Evolutionary conservation across 2,329 filamentous ascomycete species (phyloP), one percentile per base, ranked within the genome.

Genomic region (Rutstroemia sp.): DNA sequence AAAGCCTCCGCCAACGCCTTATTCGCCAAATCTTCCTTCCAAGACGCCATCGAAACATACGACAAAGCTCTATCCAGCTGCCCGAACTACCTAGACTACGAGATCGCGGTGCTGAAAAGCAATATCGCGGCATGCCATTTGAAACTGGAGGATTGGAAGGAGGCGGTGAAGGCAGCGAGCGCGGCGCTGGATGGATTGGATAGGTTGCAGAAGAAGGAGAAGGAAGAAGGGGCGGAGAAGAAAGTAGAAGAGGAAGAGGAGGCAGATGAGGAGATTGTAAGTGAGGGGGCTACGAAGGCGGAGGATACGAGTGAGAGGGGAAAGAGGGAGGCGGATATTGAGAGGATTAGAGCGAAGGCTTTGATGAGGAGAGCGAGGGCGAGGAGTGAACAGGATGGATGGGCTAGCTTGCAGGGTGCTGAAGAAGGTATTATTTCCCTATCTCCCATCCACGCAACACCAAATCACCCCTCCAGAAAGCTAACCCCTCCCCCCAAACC

Each of bases 61-160:
- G 86, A 91, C 66, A 82, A 87, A 62, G 92, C 94, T 21, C 77
- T 95, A 3, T 78, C 83, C 12, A 80, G 84, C 7, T 92, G 89
- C 66, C 92, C 92, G 2, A 85, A 83, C 61, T 95, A 95, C 69
- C 81, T 95, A 25, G 84, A 92, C 69, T 96, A 89, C 73, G 90
- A 96, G 64, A 78, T 92, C 60, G 90, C 92, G 25, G 89, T 97
- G 9, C 77, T 97, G 5, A 83, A 86, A 58, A 91, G 88, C 69
- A 97, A 97, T 74, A 86, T 96, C 62, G 82, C 92, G 1, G 92
- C 92, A 9, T 96, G 91, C 68, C 83, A 96, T 65, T 71, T 97
- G 54, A 95, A 95, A 69, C 76, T 95, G 3, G 78, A 84, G 59
- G 86, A 92, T 59, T 96, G 91, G 89, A 90, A 92, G 63, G 84